A percentile compares a stretch with the other conserved stretches of the same genome.
phyloP scores from a whole-genome alignment of 2,329 filamentous ascomycete genomes.

The Xylaria sp. region DNA sequence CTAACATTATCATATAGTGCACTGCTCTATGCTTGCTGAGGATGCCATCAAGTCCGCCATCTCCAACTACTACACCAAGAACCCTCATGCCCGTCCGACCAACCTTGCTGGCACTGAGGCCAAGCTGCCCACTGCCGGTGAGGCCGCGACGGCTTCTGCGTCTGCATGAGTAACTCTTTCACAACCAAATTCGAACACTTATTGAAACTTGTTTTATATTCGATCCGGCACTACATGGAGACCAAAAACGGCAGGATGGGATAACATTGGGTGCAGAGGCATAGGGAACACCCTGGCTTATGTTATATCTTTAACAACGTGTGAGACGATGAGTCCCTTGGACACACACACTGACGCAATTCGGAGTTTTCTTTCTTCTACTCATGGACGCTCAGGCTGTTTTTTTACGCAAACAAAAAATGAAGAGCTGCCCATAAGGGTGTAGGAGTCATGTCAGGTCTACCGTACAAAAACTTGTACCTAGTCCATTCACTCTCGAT shows the following conservation, averaged over 20 bases:
- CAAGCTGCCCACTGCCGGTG: constrained; percentile 55
- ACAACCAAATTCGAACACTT: not conserved
- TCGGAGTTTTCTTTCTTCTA: not conserved
- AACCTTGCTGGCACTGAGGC: constrained; percentile 71
- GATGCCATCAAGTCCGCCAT: constrained; percentile 92
- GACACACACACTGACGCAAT: not conserved
- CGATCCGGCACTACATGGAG: not conserved
- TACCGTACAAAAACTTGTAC: not conserved
- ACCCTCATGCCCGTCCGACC: constrained; percentile 68
- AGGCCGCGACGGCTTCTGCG: constrained; percentile 29
- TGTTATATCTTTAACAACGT: not conserved
- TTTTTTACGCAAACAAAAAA: not conserved
- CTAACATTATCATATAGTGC: constrained; percentile 47
- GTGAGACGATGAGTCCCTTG: not conserved
- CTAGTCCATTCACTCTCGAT: not conserved
- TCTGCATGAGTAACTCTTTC: constrained; percentile 9
- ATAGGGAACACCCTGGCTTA: not conserved
- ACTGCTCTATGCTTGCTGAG: constrained; percentile 89
- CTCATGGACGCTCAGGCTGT: not conserved
- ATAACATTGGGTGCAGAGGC: not conserved
- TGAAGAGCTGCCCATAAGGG: not conserved
- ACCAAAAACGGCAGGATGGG: constrained; percentile 1
- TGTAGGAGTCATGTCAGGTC: not conserved
- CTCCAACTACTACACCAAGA: constrained; percentile 86
- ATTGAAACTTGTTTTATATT: constrained; percentile 2